These are phyloP conservation scores for Sinapis alba DNA, from an alignment of 441 rosid genomes.

Conservation along the genomic window DNA sequence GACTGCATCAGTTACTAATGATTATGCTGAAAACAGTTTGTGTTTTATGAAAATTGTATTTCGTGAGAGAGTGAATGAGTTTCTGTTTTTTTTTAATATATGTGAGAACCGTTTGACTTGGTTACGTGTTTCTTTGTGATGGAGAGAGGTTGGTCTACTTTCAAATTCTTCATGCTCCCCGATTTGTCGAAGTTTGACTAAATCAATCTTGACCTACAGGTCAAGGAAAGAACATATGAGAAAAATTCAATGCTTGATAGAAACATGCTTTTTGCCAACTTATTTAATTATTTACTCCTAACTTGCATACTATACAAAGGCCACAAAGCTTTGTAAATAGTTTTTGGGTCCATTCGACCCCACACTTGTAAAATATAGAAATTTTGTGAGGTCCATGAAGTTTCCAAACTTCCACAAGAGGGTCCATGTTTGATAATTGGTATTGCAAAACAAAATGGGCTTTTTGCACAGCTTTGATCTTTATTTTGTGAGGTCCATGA, in stretches of 20 bases:
- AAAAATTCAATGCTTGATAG: background rate
- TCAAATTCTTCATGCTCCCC: slow-evolving; percentile 25
- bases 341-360: slow-evolving; percentile 12
- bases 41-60: background rate
- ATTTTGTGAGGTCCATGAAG: slow-evolving; percentile 7
- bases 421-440: slow-evolving; percentile 3
- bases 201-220: slow-evolving; percentile 19
- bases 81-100: slow-evolving; percentile 22
- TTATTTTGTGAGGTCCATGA: no score
- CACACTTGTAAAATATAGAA: background rate
- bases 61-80: slow-evolving; percentile 13
- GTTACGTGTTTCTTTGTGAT: slow-evolving; percentile 4
- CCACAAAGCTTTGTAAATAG: slow-evolving; percentile 5
- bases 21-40: background rate
- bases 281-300: background rate
- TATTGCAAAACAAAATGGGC: slow-evolving; percentile 12
- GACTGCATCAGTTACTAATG: slow-evolving; percentile 23
- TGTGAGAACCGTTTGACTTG: slow-evolving; percentile 17
- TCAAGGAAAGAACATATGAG: slow-evolving; percentile 10
- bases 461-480: background rate
- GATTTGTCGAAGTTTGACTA: slow-evolving; percentile 30
- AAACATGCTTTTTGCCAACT: slow-evolving; percentile 1
- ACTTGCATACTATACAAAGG: slow-evolving; percentile 11
- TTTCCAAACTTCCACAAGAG: background rate
- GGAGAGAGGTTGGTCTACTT: slow-evolving; percentile 38